A percentile compares a stretch with the other conserved stretches of the same genome.
These are phyloP conservation scores for Tilletiaria anomala DNA, from an alignment of 1,284 basidiomycete genomes.

Conservation along the genomic window DNA sequence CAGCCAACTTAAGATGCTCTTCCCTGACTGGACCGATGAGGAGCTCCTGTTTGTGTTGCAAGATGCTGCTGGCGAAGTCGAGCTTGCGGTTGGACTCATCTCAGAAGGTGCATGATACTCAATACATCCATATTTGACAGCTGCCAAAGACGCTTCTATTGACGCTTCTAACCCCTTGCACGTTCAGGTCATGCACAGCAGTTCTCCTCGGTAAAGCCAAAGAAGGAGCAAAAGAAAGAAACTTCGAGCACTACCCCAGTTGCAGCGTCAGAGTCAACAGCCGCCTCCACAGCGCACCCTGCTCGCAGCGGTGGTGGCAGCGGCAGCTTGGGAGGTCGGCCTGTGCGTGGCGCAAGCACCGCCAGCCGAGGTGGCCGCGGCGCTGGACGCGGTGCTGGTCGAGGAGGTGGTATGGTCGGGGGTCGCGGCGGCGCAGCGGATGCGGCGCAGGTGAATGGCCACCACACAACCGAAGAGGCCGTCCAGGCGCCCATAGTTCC, in stretches of 20 bases:
- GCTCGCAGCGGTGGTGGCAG: constrained; percentile 1
- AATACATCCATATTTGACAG: neutral
- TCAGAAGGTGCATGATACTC: constrained; percentile 52
- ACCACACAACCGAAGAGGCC: constrained; percentile 12
- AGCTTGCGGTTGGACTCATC: constrained; percentile 60
- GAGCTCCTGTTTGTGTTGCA: constrained; percentile 60
- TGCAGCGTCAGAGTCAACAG: constrained; percentile 2
- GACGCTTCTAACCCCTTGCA: neutral
- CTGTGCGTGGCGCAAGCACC: constrained; percentile 11
- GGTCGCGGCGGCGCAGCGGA: constrained; percentile 22
- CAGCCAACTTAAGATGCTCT: constrained; percentile 57
- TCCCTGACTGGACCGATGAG: constrained; percentile 62
- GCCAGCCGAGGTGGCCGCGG: constrained; percentile 16
- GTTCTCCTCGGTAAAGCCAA: constrained; percentile 71
- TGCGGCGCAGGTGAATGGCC: constrained; percentile 22
- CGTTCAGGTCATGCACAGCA: constrained; percentile 57
- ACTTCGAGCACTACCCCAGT: constrained; percentile 7
- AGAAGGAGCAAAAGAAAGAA: constrained; percentile 48
- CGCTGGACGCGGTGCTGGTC: constrained; percentile 16
- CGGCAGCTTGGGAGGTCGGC: constrained; percentile 4
- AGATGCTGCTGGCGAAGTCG: constrained; percentile 60
- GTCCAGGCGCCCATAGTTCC: constrained; percentile 12
- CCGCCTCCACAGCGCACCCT: constrained; percentile 5
- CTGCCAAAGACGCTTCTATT: too few relatives aligned
- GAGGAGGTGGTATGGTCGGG: constrained; percentile 14